A percentile compares a stretch with the other conserved stretches of the same genome.
Conservation (phyloP, 2,329 filamentous ascomycete species). For the Akanthomyces uredinophilus region DNA sequence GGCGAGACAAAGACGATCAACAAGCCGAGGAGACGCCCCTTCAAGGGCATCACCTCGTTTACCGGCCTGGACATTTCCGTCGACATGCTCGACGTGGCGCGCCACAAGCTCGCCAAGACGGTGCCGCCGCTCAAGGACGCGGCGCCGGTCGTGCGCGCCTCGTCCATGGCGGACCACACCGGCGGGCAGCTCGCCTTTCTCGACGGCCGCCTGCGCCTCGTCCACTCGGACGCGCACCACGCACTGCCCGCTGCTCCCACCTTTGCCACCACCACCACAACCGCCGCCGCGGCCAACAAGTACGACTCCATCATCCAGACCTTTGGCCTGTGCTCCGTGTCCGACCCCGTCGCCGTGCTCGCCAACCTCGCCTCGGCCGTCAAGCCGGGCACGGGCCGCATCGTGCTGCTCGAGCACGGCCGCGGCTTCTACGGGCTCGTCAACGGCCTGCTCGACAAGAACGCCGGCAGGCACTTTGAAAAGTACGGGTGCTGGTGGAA, state of each 20-base stretch:
- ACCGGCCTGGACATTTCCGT: constrained; percentile 58
- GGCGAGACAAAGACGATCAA: constrained; percentile 13
- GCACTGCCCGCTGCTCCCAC: constrained; percentile 36
- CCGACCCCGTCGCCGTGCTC: constrained; percentile 50
- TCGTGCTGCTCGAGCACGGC: constrained; percentile 59
- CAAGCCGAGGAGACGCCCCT: not conserved
- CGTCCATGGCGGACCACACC: constrained; percentile 29
- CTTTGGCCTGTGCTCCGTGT: constrained; percentile 60
- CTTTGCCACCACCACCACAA: constrained; percentile 27
- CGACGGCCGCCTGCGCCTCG: constrained; percentile 39
- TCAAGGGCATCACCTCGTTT: constrained; percentile 44
- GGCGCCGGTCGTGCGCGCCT: constrained; percentile 28
- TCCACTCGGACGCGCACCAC: constrained; percentile 44
- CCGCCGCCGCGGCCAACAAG: not conserved
- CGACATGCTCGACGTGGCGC: constrained; percentile 55
- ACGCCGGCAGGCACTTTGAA: constrained; percentile 50
- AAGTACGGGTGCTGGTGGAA: constrained; percentile 67
- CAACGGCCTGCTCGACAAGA: constrained; percentile 51
- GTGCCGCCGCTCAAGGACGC: constrained; percentile 35
- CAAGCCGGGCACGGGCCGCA: constrained; percentile 51
- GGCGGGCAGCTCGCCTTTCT: constrained; percentile 37
- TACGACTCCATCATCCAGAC: constrained; percentile 62
- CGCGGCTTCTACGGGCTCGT: constrained; percentile 50
- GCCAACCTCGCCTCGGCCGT: constrained; percentile 47
- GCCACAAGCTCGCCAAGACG: constrained; percentile 43